Base-by-base conservation (phyloP, 164 flowering plant species). In the Annona squamosa region DNA sequence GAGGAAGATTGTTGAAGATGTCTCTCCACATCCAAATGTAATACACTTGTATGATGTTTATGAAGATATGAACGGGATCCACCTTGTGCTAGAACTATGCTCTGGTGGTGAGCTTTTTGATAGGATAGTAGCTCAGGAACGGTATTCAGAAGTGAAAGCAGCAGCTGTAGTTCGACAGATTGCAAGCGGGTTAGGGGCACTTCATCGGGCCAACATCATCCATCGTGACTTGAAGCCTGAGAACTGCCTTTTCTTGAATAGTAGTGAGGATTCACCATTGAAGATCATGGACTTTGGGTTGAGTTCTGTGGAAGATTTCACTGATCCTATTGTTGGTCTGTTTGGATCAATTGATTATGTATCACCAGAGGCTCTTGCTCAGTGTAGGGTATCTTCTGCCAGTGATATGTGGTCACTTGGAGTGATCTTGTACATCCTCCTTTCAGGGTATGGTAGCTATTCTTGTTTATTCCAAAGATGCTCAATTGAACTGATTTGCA, bases 241-340 rank as follows among this genome's bases (percentile, higher is more conserved):
- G 82, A 91, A 91, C 73, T 91, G 91, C 71, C 81, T 91, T 56
- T 88, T 91, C 76, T 75, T 87, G 73, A 75, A 84, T 17, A 56
- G 68, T 3, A 76, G 67, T 10, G 77, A 85, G 52, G 76, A 76
- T 68, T 88, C 97, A 16, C 84, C 97, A 13, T 76, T 91, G 90
- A 91, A 91, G 83, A 88, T 88, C n/a, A 88, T 88, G 92, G 97
- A 91, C 63, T 91, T 89, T 69, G 97, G 97, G 3, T 65, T 90
- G 71, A 87, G 96, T 68, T 88, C 92, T 43, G 90, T 89, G 62
- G 90, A 88, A 81, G 93, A 87, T 68, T 89, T 85, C 63, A 89
- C 91, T n/a, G 89, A 89, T 76, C 91, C 97, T 0, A 83, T 91
- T 64, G 89, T 88, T 26, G 93, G 92, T 4, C 77, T 91, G 85